Conservation (phyloP, 345 rosid genomes). For the Cardiospermum halicacabum region DNA sequence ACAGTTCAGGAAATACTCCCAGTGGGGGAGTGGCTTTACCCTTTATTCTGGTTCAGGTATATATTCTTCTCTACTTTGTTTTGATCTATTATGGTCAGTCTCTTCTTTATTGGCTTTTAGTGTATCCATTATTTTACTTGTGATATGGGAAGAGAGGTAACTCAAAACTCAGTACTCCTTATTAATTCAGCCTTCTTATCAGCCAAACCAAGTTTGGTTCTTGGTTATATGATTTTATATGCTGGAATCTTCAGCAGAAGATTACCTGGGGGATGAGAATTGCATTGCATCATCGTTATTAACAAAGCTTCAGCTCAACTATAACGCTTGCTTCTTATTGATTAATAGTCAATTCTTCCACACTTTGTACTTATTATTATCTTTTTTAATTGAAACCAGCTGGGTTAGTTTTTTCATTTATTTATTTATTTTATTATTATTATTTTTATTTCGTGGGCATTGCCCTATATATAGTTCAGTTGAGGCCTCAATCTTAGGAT, state of each 20-base stretch:
- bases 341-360: background rate
- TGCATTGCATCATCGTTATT: background rate
- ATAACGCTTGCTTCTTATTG: too few relatives aligned
- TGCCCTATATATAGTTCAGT: background rate
- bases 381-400: too few relatives aligned
- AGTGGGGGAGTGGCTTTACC: slow-evolving; percentile 92
- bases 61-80: slow-evolving; percentile 8
- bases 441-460: background rate
- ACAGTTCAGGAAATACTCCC: slow-evolving; percentile 76
- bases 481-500: background rate
- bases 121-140: background rate
- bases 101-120: background rate
- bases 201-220: background rate
- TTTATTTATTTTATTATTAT: too few relatives aligned
- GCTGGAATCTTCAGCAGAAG: background rate
- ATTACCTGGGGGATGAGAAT: background rate
- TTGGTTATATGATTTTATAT: background rate
- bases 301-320: background rate
- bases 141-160: background rate
- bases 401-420: too few relatives aligned
- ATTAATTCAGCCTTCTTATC: background rate
- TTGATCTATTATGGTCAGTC: background rate
- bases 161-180: background rate
- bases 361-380: too few relatives aligned
- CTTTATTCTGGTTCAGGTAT: slow-evolving; percentile 97